Base-by-base conservation (phyloP, 2,329 filamentous ascomycete species). In the Phaeophleospora eucalypticola region DNA sequence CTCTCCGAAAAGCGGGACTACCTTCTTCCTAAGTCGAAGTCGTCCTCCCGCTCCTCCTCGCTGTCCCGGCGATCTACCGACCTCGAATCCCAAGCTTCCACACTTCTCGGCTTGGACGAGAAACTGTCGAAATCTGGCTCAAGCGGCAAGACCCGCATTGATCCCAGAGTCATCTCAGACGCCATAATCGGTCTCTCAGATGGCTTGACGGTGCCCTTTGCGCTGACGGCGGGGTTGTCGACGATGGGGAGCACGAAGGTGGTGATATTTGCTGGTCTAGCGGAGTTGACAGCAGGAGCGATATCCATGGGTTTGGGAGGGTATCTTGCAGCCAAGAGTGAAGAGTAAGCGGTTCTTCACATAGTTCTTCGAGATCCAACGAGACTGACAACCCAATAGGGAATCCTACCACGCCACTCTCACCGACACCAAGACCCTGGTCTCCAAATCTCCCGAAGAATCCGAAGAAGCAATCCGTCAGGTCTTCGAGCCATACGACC, bases 261-360 rank as follows among this genome's bases (percentile, higher is more conserved):
- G 1, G 68, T 71, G 17, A 63, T 70, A 41, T 61, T 68, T 32
- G 68, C 63, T n/a, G 67, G 68, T 4, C 53, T 71, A 9, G 68
- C 68, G 10, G 56, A 71, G 52, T 55, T 71, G 8, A 62, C 65
- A 27, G 68, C 68, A 3, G 68, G 68, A 2, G 65, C 63, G 4
- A 68, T 71, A 21, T 65, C 61, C 4, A 71, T 71, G 68, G 68
- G 68, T 2, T 51, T 70, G 2, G 68, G 68, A 10, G 68, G 68
- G 3, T 68, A 68, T 52, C 54, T 71, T 3, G 73, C 71, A 10
- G 71, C 73, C 2, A 74, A 71, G 55, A 73, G 71, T 53, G 74
- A 77, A 68, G 67, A 69, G 68, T 75, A 66, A 61, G 72, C 71
- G 8, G 16, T 19, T 19, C 36, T 33, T 17, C 18, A 29, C 8